Evolutionary conservation across 441 rosid genomes (phyloP).

Genomic region (Populus hybrid): DNA sequence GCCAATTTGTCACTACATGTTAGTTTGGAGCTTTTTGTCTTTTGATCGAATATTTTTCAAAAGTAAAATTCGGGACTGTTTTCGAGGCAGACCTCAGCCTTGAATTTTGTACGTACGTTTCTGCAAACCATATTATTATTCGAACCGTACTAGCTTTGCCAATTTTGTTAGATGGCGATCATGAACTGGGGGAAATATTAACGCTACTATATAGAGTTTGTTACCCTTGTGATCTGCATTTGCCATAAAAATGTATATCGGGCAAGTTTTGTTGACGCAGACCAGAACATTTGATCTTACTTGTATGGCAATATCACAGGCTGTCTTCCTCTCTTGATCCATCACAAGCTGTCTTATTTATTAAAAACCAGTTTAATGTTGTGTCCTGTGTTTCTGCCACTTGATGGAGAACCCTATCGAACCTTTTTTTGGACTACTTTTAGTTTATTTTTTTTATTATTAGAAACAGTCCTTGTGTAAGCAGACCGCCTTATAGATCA

Average conservation of each 20-base stretch:
- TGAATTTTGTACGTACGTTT: background rate
- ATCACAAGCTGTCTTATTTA: background rate
- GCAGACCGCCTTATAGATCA: no score
- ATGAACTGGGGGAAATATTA: background rate
- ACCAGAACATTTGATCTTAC: background rate
- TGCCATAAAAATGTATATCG: background rate
- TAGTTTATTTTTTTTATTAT: background rate
- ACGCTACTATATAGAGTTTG: background rate
- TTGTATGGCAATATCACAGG: background rate
- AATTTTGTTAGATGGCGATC: background rate
- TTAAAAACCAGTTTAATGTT: background rate
- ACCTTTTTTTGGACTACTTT: background rate
- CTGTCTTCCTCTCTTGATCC: background rate
- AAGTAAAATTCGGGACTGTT: background rate
- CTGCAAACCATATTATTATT: background rate
- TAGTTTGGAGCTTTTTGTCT: background rate
- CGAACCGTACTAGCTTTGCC: background rate
- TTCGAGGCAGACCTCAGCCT: no score
- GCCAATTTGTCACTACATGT: conserved; percentile 4
- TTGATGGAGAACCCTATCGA: background rate
- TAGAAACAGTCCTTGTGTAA: no score
- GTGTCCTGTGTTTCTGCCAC: background rate
- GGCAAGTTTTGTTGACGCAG: conserved; percentile 1
- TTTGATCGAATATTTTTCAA: background rate
- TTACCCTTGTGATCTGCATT: background rate